Evolutionary conservation across 148 eudicot species (phyloP).

Genomic region (Rhododendron vialii): DNA sequence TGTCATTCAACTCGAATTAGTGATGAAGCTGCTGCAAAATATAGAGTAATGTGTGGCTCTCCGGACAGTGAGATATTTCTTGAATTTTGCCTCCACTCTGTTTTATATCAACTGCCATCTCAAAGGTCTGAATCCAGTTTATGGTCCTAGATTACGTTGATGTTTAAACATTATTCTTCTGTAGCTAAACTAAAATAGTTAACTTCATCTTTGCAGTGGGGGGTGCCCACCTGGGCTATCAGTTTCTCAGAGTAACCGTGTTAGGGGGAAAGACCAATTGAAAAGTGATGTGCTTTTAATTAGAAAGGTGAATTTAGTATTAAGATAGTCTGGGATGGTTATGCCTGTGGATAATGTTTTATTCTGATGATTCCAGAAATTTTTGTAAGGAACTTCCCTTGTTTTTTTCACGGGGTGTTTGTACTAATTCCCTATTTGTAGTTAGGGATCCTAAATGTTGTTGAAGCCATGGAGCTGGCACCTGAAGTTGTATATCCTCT

Average conservation of each 20-base stretch:
- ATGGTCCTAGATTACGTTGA: not conserved
- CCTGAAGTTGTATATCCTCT: constrained; percentile 70
- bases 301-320: constrained; percentile 53
- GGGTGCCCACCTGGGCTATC: constrained; percentile 83
- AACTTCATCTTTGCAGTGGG: constrained; percentile 43
- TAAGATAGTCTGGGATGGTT: constrained; percentile 1
- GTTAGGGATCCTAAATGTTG: constrained; percentile 80
- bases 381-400: not conserved
- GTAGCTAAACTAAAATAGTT: constrained; percentile 7
- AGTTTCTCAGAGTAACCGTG: constrained; percentile 59
- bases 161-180: constrained; percentile 1
- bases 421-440: constrained; percentile 17
- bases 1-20: constrained; percentile 55
- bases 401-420: not conserved
- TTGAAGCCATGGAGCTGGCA: constrained; percentile 66
- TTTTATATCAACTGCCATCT: constrained; percentile 65
- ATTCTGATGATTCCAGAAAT: not conserved
- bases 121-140: constrained; percentile 48
- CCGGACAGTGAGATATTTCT: constrained; percentile 65
- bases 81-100: constrained; percentile 78
- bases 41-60: constrained; percentile 44
- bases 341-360: not conserved
- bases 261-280: constrained; percentile 65
- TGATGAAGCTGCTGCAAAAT: constrained; percentile 58
- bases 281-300: constrained; percentile 43